A percentile compares a stretch with the other conserved stretches of the same genome.
phyloP scores from a whole-genome alignment of 2,329 filamentous ascomycete species.

The Zasmidium citrigriseum region DNA sequence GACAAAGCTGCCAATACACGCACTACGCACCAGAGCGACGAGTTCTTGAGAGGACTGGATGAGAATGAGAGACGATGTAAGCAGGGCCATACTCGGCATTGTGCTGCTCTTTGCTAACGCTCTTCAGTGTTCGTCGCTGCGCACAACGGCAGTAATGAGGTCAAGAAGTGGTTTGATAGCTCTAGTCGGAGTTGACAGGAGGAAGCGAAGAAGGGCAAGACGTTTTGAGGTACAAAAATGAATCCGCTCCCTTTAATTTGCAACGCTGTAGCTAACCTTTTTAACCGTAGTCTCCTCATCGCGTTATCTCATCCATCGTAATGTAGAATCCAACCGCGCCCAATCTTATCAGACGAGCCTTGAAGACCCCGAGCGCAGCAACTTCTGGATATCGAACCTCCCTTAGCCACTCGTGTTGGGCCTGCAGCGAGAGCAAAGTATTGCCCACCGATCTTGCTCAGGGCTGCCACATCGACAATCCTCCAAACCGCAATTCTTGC shows the following conservation, averaged over 20 bases:
- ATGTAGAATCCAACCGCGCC: no score
- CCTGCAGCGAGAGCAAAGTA: neutral
- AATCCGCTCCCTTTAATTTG: no score
- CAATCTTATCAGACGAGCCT: no score
- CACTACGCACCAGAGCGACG: conserved; percentile 49
- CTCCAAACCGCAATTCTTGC: neutral
- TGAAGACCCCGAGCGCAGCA: no score
- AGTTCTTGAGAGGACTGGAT: conserved; percentile 85
- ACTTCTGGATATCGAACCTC: no score
- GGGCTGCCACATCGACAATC: neutral
- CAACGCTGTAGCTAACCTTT: no score
- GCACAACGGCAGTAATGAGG: conserved; percentile 49
- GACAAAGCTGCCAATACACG: conserved; percentile 86
- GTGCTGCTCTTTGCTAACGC: neutral
- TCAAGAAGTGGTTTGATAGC: conserved; percentile 45
- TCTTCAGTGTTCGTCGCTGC: conserved; percentile 49
- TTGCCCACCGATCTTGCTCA: neutral
- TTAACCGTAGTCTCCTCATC: no score
- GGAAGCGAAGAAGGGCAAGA: no score
- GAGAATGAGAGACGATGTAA: conserved; percentile 70
- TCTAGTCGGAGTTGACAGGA: conserved; percentile 20
- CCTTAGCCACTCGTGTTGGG: no score
- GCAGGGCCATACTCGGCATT: neutral
- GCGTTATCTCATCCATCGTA: no score
- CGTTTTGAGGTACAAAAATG: no score